Base-by-base conservation (phyloP, 768 basidiomycete genomes). In the Tephrocybe sp. region DNA sequence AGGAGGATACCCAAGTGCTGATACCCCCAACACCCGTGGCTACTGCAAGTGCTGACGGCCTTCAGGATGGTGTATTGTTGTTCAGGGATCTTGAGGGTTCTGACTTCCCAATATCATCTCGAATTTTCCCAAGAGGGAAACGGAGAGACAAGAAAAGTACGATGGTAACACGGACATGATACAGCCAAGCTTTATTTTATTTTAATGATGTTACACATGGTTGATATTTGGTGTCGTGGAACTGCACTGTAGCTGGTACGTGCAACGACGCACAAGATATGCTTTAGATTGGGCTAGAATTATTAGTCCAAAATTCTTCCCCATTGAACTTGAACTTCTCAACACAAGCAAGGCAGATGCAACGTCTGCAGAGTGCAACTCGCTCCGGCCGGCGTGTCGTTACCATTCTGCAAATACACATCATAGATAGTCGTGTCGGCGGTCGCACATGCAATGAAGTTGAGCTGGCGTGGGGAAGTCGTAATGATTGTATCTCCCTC, bases 401-500 rank as follows among this genome's bases (percentile, higher is more conserved):
- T 80, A 17, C 76, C 78, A 11, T 68, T 69, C 60, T 81, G 79
- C 47, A 83, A 60, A 62, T 74, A 81, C 5, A 82, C 58, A 48
- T 72, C 63, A 55, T 74, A 83, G 49, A 74, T 65, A 9, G 65
- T 66, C 4, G 73, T 40, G 26, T 67, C 66, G 54, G 60, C 73
- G 20, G 74, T 74, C 13, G 73, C 58, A 58, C 80, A 82, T 7
- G 76, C 78, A 20, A 81, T 62, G 66, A 80, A 83, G 62, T 81
- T 82, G 46, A 79, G 70, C 62, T 78, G 73, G 32, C 77, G 65
- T 17, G 77, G 79, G 50, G 59, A 64, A 5, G 74, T 78, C 20
- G 74, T 80, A 60, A 83, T 78, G 59, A 82, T 81, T 12, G 81
- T 80, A 55, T 83, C 81, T 10, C 80, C 80, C 61, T 80, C 79